Evolutionary conservation across 2,329 filamentous ascomycete species (phyloP), one percentile per base, ranked within the genome.

Genomic region (Aureobasidium sp.): DNA sequence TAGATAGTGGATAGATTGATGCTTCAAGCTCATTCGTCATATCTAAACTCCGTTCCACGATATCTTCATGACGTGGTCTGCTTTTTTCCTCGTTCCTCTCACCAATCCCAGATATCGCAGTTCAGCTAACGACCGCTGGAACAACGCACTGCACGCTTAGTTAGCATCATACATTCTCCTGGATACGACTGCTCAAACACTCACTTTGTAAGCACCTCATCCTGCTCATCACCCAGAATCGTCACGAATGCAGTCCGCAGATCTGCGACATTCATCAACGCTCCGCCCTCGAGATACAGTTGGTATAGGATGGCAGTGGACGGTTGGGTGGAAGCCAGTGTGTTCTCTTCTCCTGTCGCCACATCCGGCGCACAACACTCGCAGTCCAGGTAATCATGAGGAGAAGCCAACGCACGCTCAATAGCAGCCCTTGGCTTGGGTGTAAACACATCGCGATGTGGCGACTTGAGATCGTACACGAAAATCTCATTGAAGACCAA

Each of bases 71-170:
- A 97, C 79, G 75, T 97, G 93, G 72, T 97, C 94, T 27, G 87
- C 85, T 80, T 96, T 96, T 80, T 92, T 96, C 76, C 88, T 89
- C 70, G 88, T 97, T 64, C 83, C 82, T 78, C 94, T 97, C 64
- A 97, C 82, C 75, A 97, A 88, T 8, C 94, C 94, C 69, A 99
- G 80, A 60, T 87, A 84, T 73, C 87, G 88, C 72, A 99, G 75
- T 74, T 99, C 94, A 0, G 93, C 90, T 65, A 97, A 74, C 5
- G 84, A 89, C 64, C 86, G 83, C 74, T 97, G 97, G 75, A 97
- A 99, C 63, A 89, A 77, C 45, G 91, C 85, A 75, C 77, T 80
- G 31, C 22, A 11, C 17, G 2, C 8, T 31, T 1, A 17, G 22
- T 60, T 15, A 39, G 36, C 22, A 34, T 29, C 20, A 64, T 5